Percentiles rank a stretch among this genome's conserved stretches.
These are phyloP conservation scores for Stygiomarasmius scandens DNA, from an alignment of 1,284 basidiomycete species.

Conservation along the genomic window DNA sequence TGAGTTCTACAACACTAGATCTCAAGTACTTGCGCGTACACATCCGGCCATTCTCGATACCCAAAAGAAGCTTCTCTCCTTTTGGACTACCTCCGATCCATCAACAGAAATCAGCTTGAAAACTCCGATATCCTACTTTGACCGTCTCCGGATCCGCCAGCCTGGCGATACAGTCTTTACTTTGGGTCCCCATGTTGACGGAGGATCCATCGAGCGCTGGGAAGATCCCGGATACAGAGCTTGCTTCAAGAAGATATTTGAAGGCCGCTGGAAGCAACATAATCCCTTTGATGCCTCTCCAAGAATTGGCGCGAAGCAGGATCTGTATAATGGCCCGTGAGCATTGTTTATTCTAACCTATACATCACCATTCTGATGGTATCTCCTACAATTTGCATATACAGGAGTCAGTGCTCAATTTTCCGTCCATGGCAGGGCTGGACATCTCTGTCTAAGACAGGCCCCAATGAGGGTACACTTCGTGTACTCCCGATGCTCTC, in stretches of 20 bases:
- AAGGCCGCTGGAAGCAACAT: conserved; percentile 55
- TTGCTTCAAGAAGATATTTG: conserved; percentile 59
- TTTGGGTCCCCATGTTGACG: conserved; percentile 77
- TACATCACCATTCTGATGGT: no score
- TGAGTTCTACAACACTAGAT: conserved; percentile 70
- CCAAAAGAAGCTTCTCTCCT: conserved; percentile 55
- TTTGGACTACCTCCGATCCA: conserved; percentile 57
- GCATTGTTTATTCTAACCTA: neutral
- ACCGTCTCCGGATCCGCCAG: conserved; percentile 72
- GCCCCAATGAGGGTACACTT: conserved; percentile 57
- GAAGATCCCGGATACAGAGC: conserved; percentile 67
- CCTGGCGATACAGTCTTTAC: conserved; percentile 68
- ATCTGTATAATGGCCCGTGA: conserved; percentile 52
- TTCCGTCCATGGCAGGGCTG: conserved; percentile 83
- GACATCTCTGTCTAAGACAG: conserved; percentile 67
- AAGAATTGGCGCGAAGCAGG: conserved; percentile 54
- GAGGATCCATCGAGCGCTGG: conserved; percentile 78
- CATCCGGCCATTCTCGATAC: conserved; percentile 54
- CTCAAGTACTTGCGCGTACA: conserved; percentile 60
- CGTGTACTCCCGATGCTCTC: conserved; percentile 12
- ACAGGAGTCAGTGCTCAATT: conserved; percentile 63
- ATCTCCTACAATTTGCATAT: neutral
- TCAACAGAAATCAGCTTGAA: conserved; percentile 48
- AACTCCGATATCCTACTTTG: conserved; percentile 73
- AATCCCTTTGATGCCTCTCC: conserved; percentile 61